Base-by-base conservation (phyloP, 225 moss, liverwort and hornwort species). In the Bryoerythrophyllum caledonicum region DNA sequence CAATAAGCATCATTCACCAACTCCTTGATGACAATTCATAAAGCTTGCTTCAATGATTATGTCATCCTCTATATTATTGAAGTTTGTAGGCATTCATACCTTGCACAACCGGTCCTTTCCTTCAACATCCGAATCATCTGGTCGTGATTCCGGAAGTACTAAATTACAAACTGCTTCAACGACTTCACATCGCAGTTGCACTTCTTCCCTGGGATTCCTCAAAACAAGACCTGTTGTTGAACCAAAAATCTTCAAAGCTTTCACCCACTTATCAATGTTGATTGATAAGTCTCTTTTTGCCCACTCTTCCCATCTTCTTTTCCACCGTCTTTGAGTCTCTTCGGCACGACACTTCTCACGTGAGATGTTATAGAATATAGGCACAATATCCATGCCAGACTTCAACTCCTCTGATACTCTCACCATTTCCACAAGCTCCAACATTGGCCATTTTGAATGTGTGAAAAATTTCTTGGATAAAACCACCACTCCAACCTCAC, bases 371-470 rank as follows among this genome's bases (percentile, higher is more conserved):
- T 4, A 37, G n/a, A 37, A 63, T 12, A 37, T 2, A 63, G 10
- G 62, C n/a, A 63, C n/a, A n/a, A 63, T 37, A 1, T 63, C n/a
- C 4, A 63, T 37, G 35, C n/a, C 10, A 38, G 38, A 38, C 2
- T 38, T 8, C 10, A 38, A 2, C 38, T 37, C 37, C 37, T 37
- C n/a, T n/a, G 11, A 37, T 1, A 5, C n/a, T 21, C 37, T 63
- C 37, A 63, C 37, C 62, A 63, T 63, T 5, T 37, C 62, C 11
- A 21, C 62, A 8, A 63, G n/a, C n/a, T 63, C 62, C 35, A 63
- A 63, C 62, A 63, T 63, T 37, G 62, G 37, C 62, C 37, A 63
- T 10, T 63, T 37, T 10, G 62, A 63, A n/a, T 63, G n/a, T 5
- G 11, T 63, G 5, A 63, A 63, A 1, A 63, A 63, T 11, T 63